These are phyloP conservation scores for Benincasa hispida DNA, from an alignment of 306 rosid genomes.

Conservation along the genomic window DNA sequence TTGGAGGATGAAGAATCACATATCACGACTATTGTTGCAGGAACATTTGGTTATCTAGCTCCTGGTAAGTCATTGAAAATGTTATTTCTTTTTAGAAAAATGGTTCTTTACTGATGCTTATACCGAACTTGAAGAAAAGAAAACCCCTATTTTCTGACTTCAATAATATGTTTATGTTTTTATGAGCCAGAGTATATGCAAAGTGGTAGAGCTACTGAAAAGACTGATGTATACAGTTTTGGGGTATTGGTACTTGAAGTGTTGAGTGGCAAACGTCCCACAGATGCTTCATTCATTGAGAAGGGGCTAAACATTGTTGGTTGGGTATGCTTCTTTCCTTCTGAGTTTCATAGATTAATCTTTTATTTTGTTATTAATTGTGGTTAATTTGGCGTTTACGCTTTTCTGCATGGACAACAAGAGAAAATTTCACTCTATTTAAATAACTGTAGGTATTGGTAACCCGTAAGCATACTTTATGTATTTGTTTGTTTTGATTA, in stretches of 20 bases:
- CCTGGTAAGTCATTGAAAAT: conserved; percentile 48
- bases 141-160: background rate
- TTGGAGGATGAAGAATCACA: conserved; percentile 95
- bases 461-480: background rate
- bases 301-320: conserved; percentile 98
- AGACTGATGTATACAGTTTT: conserved; percentile 88
- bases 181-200: conserved; percentile 91
- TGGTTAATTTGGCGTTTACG: background rate
- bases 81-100: background rate
- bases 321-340: conserved; percentile 57
- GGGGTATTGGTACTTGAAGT: conserved; percentile 94
- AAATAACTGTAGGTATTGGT: background rate
- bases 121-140: background rate
- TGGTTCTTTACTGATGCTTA: background rate
- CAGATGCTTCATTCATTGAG: conserved; percentile 87
- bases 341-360: background rate
- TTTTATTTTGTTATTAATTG: background rate
- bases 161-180: background rate
- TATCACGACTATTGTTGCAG: conserved; percentile 93
- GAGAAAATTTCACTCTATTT: background rate
- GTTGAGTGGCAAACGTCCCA: conserved; percentile 90
- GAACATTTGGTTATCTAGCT: conserved; percentile 98
- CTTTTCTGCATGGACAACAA: background rate
- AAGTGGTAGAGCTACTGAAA: conserved; percentile 99
- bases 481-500: background rate